These are phyloP conservation scores for Trichoderma lentiforme DNA, from an alignment of 2,329 filamentous ascomycete genomes.

Conservation along the genomic window DNA sequence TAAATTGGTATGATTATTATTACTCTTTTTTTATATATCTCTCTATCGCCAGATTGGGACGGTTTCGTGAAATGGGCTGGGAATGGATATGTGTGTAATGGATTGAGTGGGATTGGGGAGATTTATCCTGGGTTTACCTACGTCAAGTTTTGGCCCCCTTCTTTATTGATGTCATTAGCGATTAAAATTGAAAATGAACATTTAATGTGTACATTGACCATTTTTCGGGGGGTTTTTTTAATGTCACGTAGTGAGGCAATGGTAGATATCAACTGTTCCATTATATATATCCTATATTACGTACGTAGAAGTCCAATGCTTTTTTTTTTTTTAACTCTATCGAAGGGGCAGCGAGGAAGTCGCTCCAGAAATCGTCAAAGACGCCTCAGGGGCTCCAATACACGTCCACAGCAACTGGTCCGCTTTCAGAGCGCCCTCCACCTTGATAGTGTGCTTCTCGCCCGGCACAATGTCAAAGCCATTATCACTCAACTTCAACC, in stretches of 20 bases:
- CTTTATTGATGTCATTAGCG: conserved; percentile 4
- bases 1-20: neutral
- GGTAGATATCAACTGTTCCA: neutral
- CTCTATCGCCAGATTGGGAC: neutral
- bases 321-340: neutral
- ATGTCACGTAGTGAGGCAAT: neutral
- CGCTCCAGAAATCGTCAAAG: conserved; percentile 9
- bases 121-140: neutral
- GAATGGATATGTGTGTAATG: neutral
- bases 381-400: conserved; percentile 19
- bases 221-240: neutral
- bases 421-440: conserved; percentile 16
- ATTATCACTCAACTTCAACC: conserved; percentile 51
- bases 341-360: neutral
- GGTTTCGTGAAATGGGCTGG: neutral
- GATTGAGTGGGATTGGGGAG: neutral
- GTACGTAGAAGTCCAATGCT: no score
- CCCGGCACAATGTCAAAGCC: conserved; percentile 57
- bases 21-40: neutral
- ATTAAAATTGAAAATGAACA: neutral
- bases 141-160: neutral
- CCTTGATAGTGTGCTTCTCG: conserved; percentile 26
- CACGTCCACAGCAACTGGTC: conserved; percentile 21
- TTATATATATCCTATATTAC: neutral
- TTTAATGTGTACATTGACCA: neutral